Conservation (phyloP, 108 stramenopile genomes). For the Skeletonema costatum region DNA sequence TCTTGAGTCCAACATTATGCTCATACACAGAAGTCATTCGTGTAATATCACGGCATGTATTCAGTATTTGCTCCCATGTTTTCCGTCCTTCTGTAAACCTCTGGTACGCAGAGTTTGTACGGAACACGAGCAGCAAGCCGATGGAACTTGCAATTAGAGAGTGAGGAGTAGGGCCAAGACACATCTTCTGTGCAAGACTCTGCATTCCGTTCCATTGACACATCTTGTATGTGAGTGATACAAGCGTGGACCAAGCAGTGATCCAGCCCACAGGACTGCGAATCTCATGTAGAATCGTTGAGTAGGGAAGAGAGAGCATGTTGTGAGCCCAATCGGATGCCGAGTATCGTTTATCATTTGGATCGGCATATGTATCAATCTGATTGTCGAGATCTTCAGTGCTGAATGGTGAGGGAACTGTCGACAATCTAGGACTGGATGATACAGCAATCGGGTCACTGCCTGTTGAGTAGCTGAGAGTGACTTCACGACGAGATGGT, state of each 20-base stretch:
- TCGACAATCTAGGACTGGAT: neutral
- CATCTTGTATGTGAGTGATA: slow-evolving; percentile 42
- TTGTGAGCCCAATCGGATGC: slow-evolving; percentile 78
- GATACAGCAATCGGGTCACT: neutral
- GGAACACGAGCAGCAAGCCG: slow-evolving; percentile 77
- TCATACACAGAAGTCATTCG: slow-evolving; percentile 74
- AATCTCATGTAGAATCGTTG: slow-evolving; percentile 59
- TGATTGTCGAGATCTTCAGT: slow-evolving; percentile 32
- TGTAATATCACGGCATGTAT: slow-evolving; percentile 70
- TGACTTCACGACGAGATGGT: neutral
- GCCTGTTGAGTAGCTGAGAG: neutral
- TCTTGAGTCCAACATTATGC: slow-evolving; percentile 55
- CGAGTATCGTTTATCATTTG: slow-evolving; percentile 56
- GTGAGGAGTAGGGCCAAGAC: slow-evolving; percentile 67
- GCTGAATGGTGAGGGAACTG: slow-evolving; percentile 4
- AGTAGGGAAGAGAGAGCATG: slow-evolving; percentile 61
- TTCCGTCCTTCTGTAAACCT: slow-evolving; percentile 86
- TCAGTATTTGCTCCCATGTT: slow-evolving; percentile 83
- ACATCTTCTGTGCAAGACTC: slow-evolving; percentile 41
- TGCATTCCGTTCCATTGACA: slow-evolving; percentile 12
- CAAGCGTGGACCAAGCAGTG: slow-evolving; percentile 43
- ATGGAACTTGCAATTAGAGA: slow-evolving; percentile 67
- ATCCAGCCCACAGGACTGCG: slow-evolving; percentile 45
- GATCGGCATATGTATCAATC: slow-evolving; percentile 37
- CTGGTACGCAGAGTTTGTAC: slow-evolving; percentile 81